phyloP scores from a whole-genome alignment of 129 eudicot genomes.

The Artemisia argyi region DNA sequence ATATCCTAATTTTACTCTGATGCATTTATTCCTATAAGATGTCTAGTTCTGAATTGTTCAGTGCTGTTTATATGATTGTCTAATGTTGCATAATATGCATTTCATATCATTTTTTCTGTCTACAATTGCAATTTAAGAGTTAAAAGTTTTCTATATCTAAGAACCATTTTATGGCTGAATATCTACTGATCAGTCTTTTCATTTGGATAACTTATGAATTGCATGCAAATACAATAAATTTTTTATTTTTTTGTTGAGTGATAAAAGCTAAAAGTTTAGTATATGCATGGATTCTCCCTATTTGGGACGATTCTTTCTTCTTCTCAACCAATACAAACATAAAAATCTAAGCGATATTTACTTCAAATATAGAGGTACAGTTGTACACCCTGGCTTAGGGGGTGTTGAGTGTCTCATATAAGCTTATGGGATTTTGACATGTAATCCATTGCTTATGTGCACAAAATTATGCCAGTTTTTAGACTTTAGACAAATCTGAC shows the following conservation, averaged over 20 bases:
- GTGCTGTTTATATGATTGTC: conserved; percentile 1
- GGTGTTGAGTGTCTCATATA: no score
- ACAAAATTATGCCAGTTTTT: no score
- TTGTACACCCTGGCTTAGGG: no score
- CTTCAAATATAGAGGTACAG: no score
- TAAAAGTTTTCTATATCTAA: not conserved
- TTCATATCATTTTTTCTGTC: not conserved
- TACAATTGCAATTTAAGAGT: not conserved
- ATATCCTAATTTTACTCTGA: conserved; percentile 1
- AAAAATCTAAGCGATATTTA: not conserved
- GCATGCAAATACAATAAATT: not conserved
- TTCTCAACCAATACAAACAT: not conserved
- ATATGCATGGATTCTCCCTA: not conserved
- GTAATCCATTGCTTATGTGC: no score
- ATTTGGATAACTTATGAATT: conserved; percentile 4
- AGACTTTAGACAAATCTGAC: not conserved
- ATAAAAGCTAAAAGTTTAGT: not conserved
- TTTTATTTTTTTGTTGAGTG: not conserved
- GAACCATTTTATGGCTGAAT: not conserved
- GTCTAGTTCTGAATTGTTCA: not conserved
- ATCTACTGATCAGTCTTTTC: not conserved
- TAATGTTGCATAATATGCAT: conserved; percentile 2
- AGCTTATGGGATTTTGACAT: no score
- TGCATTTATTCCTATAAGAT: not conserved
- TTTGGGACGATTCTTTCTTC: not conserved